Percentiles rank a stretch among this genome's conserved stretches.
phyloP scores from a whole-genome alignment of 768 basidiomycete genomes.

The Cubamyces sp. region DNA sequence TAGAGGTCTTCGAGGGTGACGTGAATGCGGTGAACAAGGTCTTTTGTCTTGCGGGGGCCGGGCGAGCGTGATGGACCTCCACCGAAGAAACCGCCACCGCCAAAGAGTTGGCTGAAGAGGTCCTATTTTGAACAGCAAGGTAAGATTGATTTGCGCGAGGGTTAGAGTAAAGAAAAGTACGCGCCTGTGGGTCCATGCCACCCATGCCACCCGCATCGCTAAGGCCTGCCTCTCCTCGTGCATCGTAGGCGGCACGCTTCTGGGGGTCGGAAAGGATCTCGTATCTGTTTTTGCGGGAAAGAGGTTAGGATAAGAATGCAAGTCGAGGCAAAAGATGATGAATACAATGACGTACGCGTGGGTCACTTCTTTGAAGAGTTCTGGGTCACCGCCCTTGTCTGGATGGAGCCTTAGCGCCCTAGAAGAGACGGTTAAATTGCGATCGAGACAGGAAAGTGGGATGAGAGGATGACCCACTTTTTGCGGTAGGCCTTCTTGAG shows the following conservation, averaged over 20 bases:
- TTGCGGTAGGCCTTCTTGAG: slow-evolving; percentile 97
- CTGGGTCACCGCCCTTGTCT: slow-evolving; percentile 95
- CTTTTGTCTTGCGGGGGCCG: slow-evolving; percentile 93
- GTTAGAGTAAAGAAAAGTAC: slow-evolving; percentile 26
- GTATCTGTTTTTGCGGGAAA: slow-evolving; percentile 55
- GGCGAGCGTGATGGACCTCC: slow-evolving; percentile 55
- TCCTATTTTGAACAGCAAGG: slow-evolving; percentile 54
- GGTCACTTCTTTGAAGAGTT: slow-evolving; percentile 96
- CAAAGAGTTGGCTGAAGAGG: slow-evolving; percentile 96
- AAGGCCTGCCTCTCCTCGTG: slow-evolving; percentile 90
- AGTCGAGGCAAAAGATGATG: slow-evolving; percentile 15
- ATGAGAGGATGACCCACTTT: slow-evolving; percentile 53
- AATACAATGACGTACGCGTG: slow-evolving; percentile 71
- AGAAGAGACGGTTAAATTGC: slow-evolving; percentile 17
- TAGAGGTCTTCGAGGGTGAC: slow-evolving; percentile 98
- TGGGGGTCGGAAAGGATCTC: slow-evolving; percentile 91
- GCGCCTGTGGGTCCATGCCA: slow-evolving; percentile 94
- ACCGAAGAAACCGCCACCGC: slow-evolving; percentile 81
- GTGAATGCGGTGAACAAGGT: slow-evolving; percentile 94
- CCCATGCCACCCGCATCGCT: slow-evolving; percentile 88
- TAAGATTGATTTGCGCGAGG: background rate
- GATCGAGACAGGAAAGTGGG: slow-evolving; percentile 5
- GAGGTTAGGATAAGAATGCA: slow-evolving; percentile 18
- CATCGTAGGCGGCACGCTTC: slow-evolving; percentile 82
- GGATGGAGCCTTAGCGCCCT: slow-evolving; percentile 88